These are phyloP conservation scores for Penicillium cosmopolitanum DNA, from an alignment of 495 filamentous ascomycete genomes.

Conservation along the genomic window DNA sequence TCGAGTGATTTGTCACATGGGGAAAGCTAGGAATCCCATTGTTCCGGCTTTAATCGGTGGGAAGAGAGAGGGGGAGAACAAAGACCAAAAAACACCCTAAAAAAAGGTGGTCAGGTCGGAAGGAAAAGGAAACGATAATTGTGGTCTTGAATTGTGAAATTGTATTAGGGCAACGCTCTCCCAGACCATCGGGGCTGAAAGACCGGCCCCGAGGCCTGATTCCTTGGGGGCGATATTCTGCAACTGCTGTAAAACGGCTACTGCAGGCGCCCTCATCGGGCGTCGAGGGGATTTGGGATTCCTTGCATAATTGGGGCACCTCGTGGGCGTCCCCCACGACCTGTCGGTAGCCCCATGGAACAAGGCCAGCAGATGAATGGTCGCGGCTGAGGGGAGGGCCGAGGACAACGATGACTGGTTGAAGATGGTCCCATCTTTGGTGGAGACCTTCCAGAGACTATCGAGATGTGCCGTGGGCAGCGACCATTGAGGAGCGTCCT, in stretches of 20 bases:
- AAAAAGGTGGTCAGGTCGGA: neutral
- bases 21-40: neutral
- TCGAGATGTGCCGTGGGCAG: constrained; percentile 3
- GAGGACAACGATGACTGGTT: neutral
- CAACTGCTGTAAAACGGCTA: constrained; percentile 1
- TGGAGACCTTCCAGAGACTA: neutral
- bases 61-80: neutral
- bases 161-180: neutral
- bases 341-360: neutral
- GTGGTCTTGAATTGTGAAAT: neutral
- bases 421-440: neutral
- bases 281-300: neutral
- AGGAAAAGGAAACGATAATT: neutral
- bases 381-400: neutral
- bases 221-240: neutral
- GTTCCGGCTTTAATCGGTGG: neutral
- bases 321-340: constrained; percentile 1
- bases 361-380: neutral
- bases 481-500: neutral
- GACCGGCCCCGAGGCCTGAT: neutral
- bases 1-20: constrained; percentile 1
- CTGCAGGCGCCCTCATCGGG: constrained; percentile 4
- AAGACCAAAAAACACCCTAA: neutral
- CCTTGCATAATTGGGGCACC: constrained; percentile 5
- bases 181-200: neutral